Evolutionary conservation across 495 filamentous ascomycete genomes (phyloP).

Genomic region (Penicillium soppii): DNA sequence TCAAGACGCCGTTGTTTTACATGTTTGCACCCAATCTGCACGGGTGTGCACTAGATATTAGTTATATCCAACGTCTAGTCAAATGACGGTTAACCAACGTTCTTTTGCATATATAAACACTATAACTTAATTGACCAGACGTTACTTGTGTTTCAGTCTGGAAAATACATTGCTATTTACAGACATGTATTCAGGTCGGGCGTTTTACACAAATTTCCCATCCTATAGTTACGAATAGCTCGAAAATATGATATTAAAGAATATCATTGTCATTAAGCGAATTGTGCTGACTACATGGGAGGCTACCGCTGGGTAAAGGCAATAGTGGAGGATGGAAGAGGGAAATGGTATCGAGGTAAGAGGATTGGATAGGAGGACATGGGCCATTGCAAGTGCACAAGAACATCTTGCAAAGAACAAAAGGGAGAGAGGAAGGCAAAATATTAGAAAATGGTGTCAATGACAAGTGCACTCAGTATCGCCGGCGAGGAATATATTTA

Average conservation of each 20-base stretch:
- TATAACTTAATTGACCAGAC: too few species aligned
- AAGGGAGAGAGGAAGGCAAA: constrained; percentile 3
- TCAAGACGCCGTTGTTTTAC: background rate
- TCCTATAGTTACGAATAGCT: too few species aligned
- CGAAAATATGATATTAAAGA: constrained; percentile 5
- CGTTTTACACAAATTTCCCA: too few species aligned
- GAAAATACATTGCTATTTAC: too few species aligned
- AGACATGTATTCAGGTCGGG: too few species aligned
- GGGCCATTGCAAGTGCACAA: background rate
- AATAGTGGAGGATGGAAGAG: background rate
- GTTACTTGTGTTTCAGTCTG: too few species aligned
- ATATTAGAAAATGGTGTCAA: constrained; percentile 20
- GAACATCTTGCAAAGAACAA: background rate
- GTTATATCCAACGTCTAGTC: too few species aligned
- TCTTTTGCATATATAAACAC: too few species aligned
- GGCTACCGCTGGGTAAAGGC: background rate
- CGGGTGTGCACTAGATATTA: too few species aligned
- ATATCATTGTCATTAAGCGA: constrained; percentile 12
- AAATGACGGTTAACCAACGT: too few species aligned
- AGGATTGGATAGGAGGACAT: background rate
- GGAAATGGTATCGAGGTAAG: constrained; percentile 1
- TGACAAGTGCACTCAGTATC: constrained; percentile 15
- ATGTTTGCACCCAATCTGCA: too few species aligned
- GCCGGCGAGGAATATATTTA: constrained; percentile 31
- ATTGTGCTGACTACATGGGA: constrained; percentile 1